These are phyloP conservation scores for Tolypocladium nubicola DNA, from an alignment of 2,329 filamentous ascomycete genomes.

Conservation along the genomic window DNA sequence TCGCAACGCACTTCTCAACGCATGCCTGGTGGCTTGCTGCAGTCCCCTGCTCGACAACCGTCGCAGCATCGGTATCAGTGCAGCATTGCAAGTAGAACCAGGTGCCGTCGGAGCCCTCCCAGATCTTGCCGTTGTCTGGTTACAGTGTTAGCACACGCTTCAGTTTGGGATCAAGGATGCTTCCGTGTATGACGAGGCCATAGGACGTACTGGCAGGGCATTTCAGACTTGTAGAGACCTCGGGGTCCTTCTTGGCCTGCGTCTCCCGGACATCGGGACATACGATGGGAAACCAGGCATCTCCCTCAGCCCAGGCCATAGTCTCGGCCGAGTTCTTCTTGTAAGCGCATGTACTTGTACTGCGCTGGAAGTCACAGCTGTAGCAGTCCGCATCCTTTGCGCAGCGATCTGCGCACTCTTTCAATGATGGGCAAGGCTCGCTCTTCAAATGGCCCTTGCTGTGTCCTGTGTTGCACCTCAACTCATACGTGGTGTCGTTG, in stretches of 20 bases:
- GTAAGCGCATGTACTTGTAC: not conserved
- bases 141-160: not conserved
- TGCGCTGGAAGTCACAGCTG: not conserved
- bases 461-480: slow-evolving; percentile 1
- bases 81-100: slow-evolving; percentile 9
- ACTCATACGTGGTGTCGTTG: slow-evolving; percentile 4
- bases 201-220: not conserved
- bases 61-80: slow-evolving; percentile 4
- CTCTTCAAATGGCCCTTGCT: not conserved
- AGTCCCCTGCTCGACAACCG: slow-evolving; percentile 1
- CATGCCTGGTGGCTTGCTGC: slow-evolving; percentile 3
- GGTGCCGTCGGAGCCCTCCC: slow-evolving; percentile 8
- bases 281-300: not conserved
- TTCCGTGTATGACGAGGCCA: too few species aligned
- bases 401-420: slow-evolving; percentile 3
- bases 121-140: slow-evolving; percentile 7
- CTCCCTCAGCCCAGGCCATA: not conserved
- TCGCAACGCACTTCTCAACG: slow-evolving; percentile 4
- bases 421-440: not conserved
- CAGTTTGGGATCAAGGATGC: too few species aligned
- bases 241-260: not conserved
- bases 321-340: not conserved
- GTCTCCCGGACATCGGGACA: slow-evolving; percentile 1
- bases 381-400: not conserved
- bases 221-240: not conserved